Evolutionary conservation across 176 grass and related monocot species (phyloP).

Genomic region (Zoysia pacifica): DNA sequence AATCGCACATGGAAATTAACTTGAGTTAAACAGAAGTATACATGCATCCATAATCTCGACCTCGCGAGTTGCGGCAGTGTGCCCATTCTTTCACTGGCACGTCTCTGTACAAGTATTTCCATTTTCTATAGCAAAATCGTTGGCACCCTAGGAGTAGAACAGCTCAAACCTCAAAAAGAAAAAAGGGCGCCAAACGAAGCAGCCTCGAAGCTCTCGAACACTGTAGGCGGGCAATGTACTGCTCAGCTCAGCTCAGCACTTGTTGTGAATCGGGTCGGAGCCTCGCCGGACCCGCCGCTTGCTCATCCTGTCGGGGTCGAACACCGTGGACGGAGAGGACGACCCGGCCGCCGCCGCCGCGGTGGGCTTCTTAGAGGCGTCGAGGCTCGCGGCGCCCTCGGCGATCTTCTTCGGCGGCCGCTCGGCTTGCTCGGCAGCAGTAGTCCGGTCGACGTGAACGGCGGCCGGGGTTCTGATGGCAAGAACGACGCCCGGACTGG

Average conservation of each 20-base stretch:
- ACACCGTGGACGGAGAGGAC: constrained; percentile 47
- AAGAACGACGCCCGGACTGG: not conserved
- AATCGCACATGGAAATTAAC: not conserved
- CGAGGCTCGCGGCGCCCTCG: not conserved
- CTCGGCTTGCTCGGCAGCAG: not conserved
- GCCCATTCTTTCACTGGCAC: constrained; percentile 14
- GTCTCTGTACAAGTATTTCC: constrained; percentile 45
- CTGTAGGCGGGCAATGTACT: not conserved
- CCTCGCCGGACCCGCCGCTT: constrained; percentile 63
- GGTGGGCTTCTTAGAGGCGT: constrained; percentile 25
- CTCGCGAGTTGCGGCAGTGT: not conserved
- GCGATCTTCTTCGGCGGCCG: not conserved
- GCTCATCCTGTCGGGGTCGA: constrained; percentile 65
- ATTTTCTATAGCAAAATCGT: constrained; percentile 31
- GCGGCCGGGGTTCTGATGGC: constrained; percentile 21
- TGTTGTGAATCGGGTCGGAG: constrained; percentile 70
- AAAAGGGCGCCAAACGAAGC: not conserved
- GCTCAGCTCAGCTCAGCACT: constrained; percentile 30
- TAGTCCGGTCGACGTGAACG: not conserved
- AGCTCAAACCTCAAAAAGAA: constrained; percentile 21
- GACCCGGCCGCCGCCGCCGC: not conserved
- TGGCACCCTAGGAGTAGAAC: constrained; percentile 21
- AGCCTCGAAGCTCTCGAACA: not conserved
- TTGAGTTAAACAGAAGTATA: not conserved
- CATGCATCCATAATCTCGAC: not conserved